Base-by-base conservation (phyloP, 1,284 basidiomycete species). In the Agaricales sp. region DNA sequence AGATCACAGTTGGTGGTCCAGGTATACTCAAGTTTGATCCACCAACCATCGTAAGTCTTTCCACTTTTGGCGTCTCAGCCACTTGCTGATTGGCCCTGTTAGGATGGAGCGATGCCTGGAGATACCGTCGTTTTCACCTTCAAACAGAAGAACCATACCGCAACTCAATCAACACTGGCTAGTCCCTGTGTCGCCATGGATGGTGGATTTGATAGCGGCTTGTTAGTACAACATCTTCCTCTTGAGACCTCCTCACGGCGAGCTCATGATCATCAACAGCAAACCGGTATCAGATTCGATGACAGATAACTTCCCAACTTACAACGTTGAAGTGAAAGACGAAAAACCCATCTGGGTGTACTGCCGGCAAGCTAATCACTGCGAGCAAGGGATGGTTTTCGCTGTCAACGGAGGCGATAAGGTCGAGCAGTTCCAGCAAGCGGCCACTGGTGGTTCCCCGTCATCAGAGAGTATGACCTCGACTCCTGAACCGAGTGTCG, bases 61-160 rank as follows among this genome's bases (percentile, higher is more conserved):
- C 54, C 60, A 71, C 65, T 14, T 18, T 50, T 35, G n/a, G 16
- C 38, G 46, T 23, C 16, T 38, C 2, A 37, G 26, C 11, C 39
- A 52, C 50, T 30, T 35, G 16, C 23, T 19, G 26, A 23, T 35
- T 4, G 46, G 11, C 37, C 3, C 41, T 50, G 38, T 51, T 54
- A 25, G 48, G 8, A 53, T 54, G 43, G 46, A 35, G 49, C 38
- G 82, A 78, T 52, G 57, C 74, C 70, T 43, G 77, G 79, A 4
- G 80, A 82, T 58, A 78, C 74, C 2, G 67, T 83, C 53, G 78
- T 74, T 6, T 82, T 84, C 64, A 68, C 75, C 57, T 82, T 82
- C 66, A 66, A 61, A 52, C 58, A 61, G 47, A 72, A 73, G 60
- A 75, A 73, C 58, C 71, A 74, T 54, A 70, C 69, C 3, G 74